phyloP scores from a whole-genome alignment of 768 basidiomycete genomes.

The Serendipita vermifera region DNA sequence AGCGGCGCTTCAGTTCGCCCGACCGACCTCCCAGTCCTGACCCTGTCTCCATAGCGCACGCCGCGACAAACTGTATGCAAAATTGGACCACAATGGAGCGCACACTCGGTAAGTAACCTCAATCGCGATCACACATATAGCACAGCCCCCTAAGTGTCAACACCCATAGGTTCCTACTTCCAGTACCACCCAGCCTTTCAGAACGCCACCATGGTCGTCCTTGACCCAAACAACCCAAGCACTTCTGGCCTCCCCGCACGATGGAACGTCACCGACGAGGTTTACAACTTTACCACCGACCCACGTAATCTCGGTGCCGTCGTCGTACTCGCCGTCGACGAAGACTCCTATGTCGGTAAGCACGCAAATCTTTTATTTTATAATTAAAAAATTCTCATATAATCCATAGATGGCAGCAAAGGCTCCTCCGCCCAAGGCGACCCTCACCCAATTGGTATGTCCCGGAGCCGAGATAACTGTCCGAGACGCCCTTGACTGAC shows the following conservation, averaged over 20 bases:
- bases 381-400: slow-evolving; percentile 15
- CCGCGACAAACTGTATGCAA: slow-evolving; percentile 44
- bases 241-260: slow-evolving; percentile 14
- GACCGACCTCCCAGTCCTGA: too few relatives aligned
- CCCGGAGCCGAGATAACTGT: too few relatives aligned
- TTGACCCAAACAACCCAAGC: too few relatives aligned
- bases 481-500: too few relatives aligned
- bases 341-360: slow-evolving; percentile 46
- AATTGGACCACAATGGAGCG: too few relatives aligned
- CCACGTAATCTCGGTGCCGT: slow-evolving; percentile 49
- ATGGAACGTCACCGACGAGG: slow-evolving; percentile 19
- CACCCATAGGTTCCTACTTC: slow-evolving; percentile 43
- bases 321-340: slow-evolving; percentile 52
- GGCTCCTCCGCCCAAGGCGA: slow-evolving; percentile 49
- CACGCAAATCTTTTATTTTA: too few relatives aligned
- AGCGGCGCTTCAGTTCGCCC: too few relatives aligned
- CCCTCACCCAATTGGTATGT: slow-evolving; percentile 64
- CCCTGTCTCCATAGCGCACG: too few relatives aligned
- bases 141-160: not conserved
- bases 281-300: slow-evolving; percentile 63
- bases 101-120: too few relatives aligned
- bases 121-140: too few relatives aligned
- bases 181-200: slow-evolving; percentile 58
- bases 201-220: too few relatives aligned
- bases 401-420: slow-evolving; percentile 31